Evolutionary conservation across 495 filamentous ascomycete genomes (phyloP), one percentile per base, ranked within the genome.

Genomic region (Mycothermus thermophilus): DNA sequence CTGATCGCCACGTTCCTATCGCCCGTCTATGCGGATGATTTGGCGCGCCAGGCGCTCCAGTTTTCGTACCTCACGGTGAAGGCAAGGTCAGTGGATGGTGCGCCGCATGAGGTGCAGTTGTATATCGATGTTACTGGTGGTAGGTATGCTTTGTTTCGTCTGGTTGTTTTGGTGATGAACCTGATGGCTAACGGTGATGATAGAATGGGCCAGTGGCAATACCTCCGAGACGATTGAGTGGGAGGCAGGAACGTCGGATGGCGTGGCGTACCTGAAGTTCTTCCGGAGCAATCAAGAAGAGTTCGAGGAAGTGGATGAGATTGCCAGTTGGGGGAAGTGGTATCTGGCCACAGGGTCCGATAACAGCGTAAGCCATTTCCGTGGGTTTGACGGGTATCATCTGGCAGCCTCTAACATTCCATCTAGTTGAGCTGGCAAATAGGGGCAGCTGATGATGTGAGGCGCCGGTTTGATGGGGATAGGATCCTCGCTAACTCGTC

Each of bases 81-180:
- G 38, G 80, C 83, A 9, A 48, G 30, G 23, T 62, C 62, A 5
- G 31, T 59, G 0, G 66, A 70, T 42, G 66, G 74, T 21, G 73
- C 66, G 12, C 59, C 58, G 22, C 75, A 83, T 37, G 62, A 76
- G 25, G 71, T 94, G 12, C 72, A 83, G 48, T 58, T 94, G 13
- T 94, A 93, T 46, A 66, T 88, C 46, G 87, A 96, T 53, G 60
- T 90, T 21, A 83, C 90, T 42, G 86, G 79, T 13, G 80, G 83
- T 66, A 76, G 67, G 78, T 71, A 67, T 23, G 71, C 69, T 12
- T 19, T 21, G n/a, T 23, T 46, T 63, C 22, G 47, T 68, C 35
- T 54, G 44, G 27, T 15, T 21, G 32, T 28, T 10, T 46, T 32
- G 33, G 57, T 53, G 33, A 59, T 41, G 6, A 25, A n/a, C 4